Conservation (phyloP, 164 flowering plant genomes). For the Vitis labrusca region DNA sequence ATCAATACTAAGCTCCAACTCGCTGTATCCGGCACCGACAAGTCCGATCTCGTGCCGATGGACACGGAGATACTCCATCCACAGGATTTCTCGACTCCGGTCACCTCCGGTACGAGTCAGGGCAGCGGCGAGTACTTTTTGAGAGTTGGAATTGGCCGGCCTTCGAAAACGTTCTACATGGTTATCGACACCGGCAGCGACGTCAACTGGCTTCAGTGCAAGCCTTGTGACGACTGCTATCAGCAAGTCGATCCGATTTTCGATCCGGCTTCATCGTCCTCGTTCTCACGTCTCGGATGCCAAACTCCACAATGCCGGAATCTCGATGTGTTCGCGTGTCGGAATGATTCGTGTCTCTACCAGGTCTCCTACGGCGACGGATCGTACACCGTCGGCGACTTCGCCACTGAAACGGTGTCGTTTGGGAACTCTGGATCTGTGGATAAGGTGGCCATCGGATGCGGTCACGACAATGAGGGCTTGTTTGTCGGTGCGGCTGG, state of each 20-base stretch:
- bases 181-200: conserved; percentile 60
- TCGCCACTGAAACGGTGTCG: conserved; percentile 50
- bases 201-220: conserved; percentile 55
- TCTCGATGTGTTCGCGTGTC: conserved; percentile 34
- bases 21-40: conserved; percentile 15
- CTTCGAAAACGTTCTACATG: conserved; percentile 33
- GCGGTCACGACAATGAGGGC: conserved; percentile 65
- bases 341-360: conserved; percentile 30
- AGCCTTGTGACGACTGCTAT: conserved; percentile 52
- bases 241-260: conserved; percentile 50
- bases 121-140: conserved; percentile 64
- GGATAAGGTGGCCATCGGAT: conserved; percentile 42
- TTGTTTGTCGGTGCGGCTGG: conserved; percentile 60
- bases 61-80: conserved; percentile 13
- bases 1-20: conserved; percentile 23
- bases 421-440: conserved; percentile 35
- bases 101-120: conserved; percentile 37
- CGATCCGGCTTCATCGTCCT: conserved; percentile 37
- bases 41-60: conserved; percentile 26
- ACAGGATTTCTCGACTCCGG: conserved; percentile 32
- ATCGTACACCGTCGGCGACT: conserved; percentile 53
- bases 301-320: conserved; percentile 23
- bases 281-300: conserved; percentile 34
- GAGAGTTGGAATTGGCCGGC: conserved; percentile 41
- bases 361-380: conserved; percentile 71